Evolutionary conservation across 23 red algal species (phyloP).

Genomic region (Gracilariopsis chorda): DNA sequence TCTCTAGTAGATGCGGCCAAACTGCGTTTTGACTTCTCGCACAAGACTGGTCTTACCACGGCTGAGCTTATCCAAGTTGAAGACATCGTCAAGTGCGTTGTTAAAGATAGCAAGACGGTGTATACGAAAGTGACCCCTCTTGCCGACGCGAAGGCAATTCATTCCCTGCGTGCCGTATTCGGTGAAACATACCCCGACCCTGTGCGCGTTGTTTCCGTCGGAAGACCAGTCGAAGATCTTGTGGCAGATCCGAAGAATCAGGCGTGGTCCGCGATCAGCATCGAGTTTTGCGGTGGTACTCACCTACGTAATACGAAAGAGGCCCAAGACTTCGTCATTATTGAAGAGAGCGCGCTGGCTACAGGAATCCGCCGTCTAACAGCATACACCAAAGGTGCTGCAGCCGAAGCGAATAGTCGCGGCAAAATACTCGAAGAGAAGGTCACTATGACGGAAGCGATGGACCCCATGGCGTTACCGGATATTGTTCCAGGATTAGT

Average conservation of each 20-base stretch:
- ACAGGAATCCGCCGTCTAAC: constrained; percentile 92
- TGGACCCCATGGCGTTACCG: constrained; percentile 21
- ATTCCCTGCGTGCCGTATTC: constrained; percentile 89
- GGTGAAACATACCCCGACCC: constrained; percentile 97
- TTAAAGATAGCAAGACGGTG: constrained; percentile 65
- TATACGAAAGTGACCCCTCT: constrained; percentile 74
- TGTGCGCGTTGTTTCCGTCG: constrained; percentile 93
- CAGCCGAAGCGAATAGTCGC: constrained; percentile 31
- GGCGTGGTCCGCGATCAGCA: constrained; percentile 62
- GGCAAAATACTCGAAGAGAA: constrained; percentile 40
- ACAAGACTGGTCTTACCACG: constrained; percentile 57
- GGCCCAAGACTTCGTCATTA: constrained; percentile 76
- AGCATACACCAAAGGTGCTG: constrained; percentile 77
- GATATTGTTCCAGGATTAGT: constrained; percentile 45
- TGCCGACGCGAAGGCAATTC: constrained; percentile 68
- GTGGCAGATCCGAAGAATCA: constrained; percentile 78
- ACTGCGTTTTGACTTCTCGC: constrained; percentile 97
- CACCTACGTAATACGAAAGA: constrained; percentile 87
- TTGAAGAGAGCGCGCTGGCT: constrained; percentile 78
- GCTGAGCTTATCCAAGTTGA: constrained; percentile 73
- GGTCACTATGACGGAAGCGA: constrained; percentile 14
- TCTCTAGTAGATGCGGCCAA: constrained; percentile 92
- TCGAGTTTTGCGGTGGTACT: constrained; percentile 98
- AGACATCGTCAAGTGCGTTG: constrained; percentile 18
- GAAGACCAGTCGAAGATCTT: constrained; percentile 75